Evolutionary conservation across 805 yeast genomes (phyloP), one percentile per base, ranked within the genome.

Genomic region (Pichia deserticola): DNA sequence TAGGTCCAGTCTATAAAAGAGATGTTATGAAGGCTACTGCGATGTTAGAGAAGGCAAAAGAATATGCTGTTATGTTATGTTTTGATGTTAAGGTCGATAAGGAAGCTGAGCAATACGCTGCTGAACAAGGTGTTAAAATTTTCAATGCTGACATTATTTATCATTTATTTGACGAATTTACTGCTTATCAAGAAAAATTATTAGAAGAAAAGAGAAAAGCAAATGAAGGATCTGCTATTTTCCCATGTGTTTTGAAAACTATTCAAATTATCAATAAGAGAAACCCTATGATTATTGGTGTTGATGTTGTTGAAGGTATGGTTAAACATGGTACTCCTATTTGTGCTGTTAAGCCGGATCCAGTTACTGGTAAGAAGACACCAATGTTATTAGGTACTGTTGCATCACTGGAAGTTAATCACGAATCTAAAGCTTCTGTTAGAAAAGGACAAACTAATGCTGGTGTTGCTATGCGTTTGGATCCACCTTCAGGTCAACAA

Each of bases 231-330:
- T 86, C 78, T 60, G 99, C 98, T 43, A 86, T 86, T 45, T 90
- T 82, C 82, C 99, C 99, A 60, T 86, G 95, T 76, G 97, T 92
- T 35, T 72, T 93, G 72, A 87, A 88, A 71, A 93, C 97, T 15
- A 70, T 93, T 58, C 98, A 93, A 74, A 88, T 93, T 65, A 93
- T 93, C 69, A 93, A 93, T 82, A 92, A 92, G 75, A 87, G 99
- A 72, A 89, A 90, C 68, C 99, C 99, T 54, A 93, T 93, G 98
- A 90, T 93, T 64, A 87, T 93, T 64, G 99, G 99, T 81, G 98
- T 93, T 51, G 99, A 93, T 66, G 96, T 93, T 52, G 68, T 79
- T 42, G 98, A 93, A 65, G 99, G 99, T 62, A 75, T 85, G 43
- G 77, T 93, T 40, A 81, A 90, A 54, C 69, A 86, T 40, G 99